Evolutionary conservation across 768 basidiomycete genomes (phyloP), one percentile per base, ranked within the genome.

Genomic region (Suillus americanus): DNA sequence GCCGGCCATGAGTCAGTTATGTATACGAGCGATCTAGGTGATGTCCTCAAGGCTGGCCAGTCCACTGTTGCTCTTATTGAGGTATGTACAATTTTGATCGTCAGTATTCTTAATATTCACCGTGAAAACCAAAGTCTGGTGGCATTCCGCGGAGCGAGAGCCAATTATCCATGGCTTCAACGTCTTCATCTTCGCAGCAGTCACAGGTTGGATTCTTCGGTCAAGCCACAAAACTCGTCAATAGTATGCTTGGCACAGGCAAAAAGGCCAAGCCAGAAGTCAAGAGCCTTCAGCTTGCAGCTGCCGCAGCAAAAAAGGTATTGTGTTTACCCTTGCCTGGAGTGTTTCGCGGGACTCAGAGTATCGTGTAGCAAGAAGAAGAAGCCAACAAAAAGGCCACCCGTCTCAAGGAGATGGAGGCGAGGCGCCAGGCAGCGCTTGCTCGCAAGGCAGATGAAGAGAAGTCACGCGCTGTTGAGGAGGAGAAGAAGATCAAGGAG

Each of bases 251-350:
- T 62, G 87, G 90, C 8, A 83, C 82, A 9, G 79, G 82, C 65
- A 94, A 91, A 80, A 94, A 92, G 73, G 81, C 74, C 50, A 90
- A 90, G 69, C 80, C 86, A 9, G 90, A 92, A 71, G 86, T 93
- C 48, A 95, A 94, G 80, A 92, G 89, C 56, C 73, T 95, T 37
- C 91, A 93, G 71, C 83, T 89, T 65, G 94, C 95, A 18, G 91
- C 92, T 0, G 85, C 85, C 20, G 92, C 87, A 3, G 94, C 93
- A 3, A 96, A 94, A 81, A 97, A 90, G 89, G 95, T 95, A 20
- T n/a, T 80, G 71, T 12, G 12, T 35, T 40, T 16, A 37, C 53
- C 53, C 20, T 45, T 61, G 10, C 60, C 63, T 68, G 48, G 1
- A 56, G 5, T 62, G 35, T 43, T 25, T 1, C 46, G 30, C 62